Evolutionary conservation across 331 rosid species (phyloP).

Genomic region (Pyrus hybrid): DNA sequence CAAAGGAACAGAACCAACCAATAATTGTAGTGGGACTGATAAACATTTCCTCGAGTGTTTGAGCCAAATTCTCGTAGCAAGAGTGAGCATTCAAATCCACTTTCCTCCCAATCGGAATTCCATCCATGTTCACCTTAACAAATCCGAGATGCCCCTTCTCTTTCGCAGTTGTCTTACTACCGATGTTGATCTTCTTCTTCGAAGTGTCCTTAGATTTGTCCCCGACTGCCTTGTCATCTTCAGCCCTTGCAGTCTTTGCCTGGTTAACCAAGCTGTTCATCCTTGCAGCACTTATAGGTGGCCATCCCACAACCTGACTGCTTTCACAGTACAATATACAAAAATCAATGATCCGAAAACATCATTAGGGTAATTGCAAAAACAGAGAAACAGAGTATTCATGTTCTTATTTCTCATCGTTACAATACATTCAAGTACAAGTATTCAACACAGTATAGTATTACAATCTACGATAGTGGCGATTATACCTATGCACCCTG

Average conservation of each 20-base stretch:
- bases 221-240: conserved; percentile 27
- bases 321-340: conserved; percentile 4
- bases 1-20: conserved; percentile 26
- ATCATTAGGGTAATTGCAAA: not conserved
- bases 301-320: conserved; percentile 85
- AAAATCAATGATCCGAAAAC: not conserved
- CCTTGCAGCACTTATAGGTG: conserved; percentile 61
- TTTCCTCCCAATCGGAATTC: conserved; percentile 57
- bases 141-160: conserved; percentile 46
- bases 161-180: conserved; percentile 12
- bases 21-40: conserved; percentile 23
- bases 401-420: not conserved
- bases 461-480: not conserved
- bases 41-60: conserved; percentile 65
- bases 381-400: not conserved
- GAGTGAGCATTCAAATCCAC: conserved; percentile 64
- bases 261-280: conserved; percentile 59
- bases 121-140: conserved; percentile 67
- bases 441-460: not conserved
- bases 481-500: too few relatives aligned
- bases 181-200: conserved; percentile 28
- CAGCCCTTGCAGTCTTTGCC: conserved; percentile 42
- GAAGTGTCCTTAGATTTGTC: conserved; percentile 31
- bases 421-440: not conserved
- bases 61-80: conserved; percentile 54